phyloP scores from a whole-genome alignment of 2,329 filamentous ascomycete genomes.

The Beauveria australis region DNA sequence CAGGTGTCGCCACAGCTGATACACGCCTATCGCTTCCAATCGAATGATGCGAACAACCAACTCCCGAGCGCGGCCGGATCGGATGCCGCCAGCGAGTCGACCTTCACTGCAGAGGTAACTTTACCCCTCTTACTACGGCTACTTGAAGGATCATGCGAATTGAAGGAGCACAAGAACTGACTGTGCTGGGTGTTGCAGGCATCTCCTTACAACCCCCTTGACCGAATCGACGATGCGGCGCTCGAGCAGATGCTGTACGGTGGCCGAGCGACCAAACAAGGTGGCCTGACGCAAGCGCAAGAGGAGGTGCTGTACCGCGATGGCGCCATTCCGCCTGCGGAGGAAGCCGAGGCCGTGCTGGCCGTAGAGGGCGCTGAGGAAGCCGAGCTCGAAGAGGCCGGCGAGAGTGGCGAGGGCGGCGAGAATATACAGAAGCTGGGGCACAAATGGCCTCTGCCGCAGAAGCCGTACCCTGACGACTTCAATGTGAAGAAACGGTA shows the following conservation, averaged over 20 bases:
- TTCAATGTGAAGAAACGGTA: conserved; percentile 72
- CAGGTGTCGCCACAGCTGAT: not conserved
- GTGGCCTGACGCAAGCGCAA: conserved; percentile 34
- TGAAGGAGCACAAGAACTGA: conserved; percentile 13
- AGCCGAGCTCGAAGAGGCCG: not conserved
- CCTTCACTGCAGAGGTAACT: not conserved
- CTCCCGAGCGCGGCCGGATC: conserved; percentile 17
- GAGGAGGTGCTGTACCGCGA: conserved; percentile 34
- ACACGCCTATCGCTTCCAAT: conserved; percentile 19
- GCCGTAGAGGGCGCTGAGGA: conserved; percentile 17
- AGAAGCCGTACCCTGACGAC: conserved; percentile 52
- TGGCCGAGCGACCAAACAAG: conserved; percentile 23
- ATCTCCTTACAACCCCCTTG: conserved; percentile 14
- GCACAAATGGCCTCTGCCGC: conserved; percentile 72
- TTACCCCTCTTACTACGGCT: not conserved
- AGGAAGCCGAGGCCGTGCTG: conserved; percentile 24
- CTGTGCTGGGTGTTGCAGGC: not conserved
- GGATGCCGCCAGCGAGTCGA: conserved; percentile 5
- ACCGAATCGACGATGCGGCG: conserved; percentile 26
- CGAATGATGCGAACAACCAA: conserved; percentile 24
- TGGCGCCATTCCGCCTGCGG: conserved; percentile 31
- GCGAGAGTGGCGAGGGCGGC: not conserved
- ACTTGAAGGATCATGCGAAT: not conserved
- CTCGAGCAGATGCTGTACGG: conserved; percentile 30
- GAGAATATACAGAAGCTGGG: conserved; percentile 34